Conservation (phyloP, 2,329 filamentous ascomycete species). For the Esteya vermicola region DNA sequence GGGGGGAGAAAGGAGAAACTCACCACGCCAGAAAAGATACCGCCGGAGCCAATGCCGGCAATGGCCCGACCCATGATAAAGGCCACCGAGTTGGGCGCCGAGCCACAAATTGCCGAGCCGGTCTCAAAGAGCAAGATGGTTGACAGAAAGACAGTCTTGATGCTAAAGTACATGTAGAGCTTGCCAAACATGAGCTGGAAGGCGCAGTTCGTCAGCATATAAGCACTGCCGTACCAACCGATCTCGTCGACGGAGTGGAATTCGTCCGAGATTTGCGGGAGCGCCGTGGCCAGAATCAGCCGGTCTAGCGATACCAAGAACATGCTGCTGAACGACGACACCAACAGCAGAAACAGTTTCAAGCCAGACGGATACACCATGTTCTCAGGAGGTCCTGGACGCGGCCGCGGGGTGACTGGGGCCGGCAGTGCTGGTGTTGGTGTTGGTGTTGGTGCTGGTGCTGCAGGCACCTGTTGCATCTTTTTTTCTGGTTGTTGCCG, state of each 20-base stretch:
- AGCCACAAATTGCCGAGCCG: constrained; percentile 26
- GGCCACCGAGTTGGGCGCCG: not conserved
- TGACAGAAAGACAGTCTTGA: not conserved
- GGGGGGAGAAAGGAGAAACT: constrained; percentile 25
- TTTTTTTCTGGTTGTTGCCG: too few relatives aligned
- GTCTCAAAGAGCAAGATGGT: constrained; percentile 22
- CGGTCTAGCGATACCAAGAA: constrained; percentile 4
- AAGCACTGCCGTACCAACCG: constrained; percentile 8
- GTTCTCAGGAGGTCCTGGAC: too few relatives aligned
- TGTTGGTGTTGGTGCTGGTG: too few relatives aligned
- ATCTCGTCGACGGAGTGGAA: constrained; percentile 4
- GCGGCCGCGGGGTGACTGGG: too few relatives aligned
- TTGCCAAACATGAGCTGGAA: not conserved
- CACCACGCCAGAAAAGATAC: not conserved
- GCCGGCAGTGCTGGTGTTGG: too few relatives aligned
- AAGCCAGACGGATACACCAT: too few relatives aligned
- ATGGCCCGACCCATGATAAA: not conserved
- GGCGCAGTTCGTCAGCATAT: not conserved
- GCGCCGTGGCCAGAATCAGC: constrained; percentile 3
- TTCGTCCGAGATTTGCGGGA: constrained; percentile 6
- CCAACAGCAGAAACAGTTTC: too few relatives aligned
- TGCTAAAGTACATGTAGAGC: not conserved
- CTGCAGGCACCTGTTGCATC: too few relatives aligned
- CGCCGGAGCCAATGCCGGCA: not conserved
- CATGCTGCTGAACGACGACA: too few relatives aligned